Base-by-base conservation (phyloP, 768 basidiomycete species). In the Termitomyces sp. region DNA sequence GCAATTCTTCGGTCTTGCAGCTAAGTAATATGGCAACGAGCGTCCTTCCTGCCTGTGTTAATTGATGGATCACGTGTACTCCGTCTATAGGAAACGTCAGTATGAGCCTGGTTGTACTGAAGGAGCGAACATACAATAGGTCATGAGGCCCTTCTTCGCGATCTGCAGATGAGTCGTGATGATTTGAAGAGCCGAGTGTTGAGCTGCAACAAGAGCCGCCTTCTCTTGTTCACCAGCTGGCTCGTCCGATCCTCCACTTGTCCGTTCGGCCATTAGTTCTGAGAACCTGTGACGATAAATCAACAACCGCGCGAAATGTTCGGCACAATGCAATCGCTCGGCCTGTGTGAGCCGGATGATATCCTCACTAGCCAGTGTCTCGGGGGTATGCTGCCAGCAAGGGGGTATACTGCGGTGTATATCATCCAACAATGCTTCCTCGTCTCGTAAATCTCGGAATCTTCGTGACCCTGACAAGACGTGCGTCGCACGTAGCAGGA, bases 1-100 rank as follows among this genome's bases (percentile, higher is more conserved):
- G 85, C 53, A 94, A 70, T 12, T 79, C 78, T 52, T 91, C 89
- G n/a, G 84, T 83, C 67, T 93, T 91, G 75, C 93, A 94, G 69
- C 92, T 92, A 51, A 96, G 79, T 26, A 96, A 78, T 59, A 95
- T 84, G 14, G 93, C 92, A 54, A 96, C 84, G 18, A 97, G 79
- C 2, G 95, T 95, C 50, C 95, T 84, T 8, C 95, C 95, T 24
- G 94, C 94, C 68, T 95, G 93, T 4, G 94, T 95, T 58, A 96
- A 77, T 70, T 97, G 95, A 68, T 97, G 94, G 46, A 97, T 96
- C 59, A 95, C 93, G 69, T 95, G 93, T 1, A 96, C 93, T 2
- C 94, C 94, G 71, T 94, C 93, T 95, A 48, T n/a, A 56, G 49
- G 57, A 61, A 58, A 59, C 26, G 39, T 58, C 34, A 61, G 42